Base-by-base conservation (phyloP, 176 grass and related monocot species). In the Melocanna baccifera region DNA sequence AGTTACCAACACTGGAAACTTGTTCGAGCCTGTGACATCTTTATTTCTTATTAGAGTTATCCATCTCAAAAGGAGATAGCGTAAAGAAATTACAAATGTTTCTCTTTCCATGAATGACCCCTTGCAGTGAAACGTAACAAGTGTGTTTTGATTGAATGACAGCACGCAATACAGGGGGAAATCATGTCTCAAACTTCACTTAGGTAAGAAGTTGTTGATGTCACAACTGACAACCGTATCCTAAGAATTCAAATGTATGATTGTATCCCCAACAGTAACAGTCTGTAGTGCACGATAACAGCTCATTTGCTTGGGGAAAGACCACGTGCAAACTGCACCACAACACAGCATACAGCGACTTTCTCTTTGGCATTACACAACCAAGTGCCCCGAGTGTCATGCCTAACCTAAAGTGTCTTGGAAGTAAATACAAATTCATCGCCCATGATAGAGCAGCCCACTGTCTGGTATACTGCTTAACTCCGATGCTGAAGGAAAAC, bases 141-240 rank as follows among this genome's bases (percentile, higher is more conserved):
- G 70, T 36, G 51, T 55, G 71, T 41, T 45, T 37, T 87, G 14
- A 76, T 69, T 76, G 25, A 48, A 15, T 8, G 47, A 18, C 39
- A 68, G 36, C 7, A 81, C 15, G 37, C 20, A 41, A 23, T 22
- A 41, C 16, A 30, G 20, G 2, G 79, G 9, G 50, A 73, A 50
- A 84, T 43, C 75, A 78, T 71, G 65, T 56, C 65, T 15, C 46
- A 43, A 36, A 71, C 47, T 69, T 39, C 32, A 52, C 9, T 80
- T 41, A 40, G 34, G 20, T 41, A 67, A 81, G 12, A 67, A 67
- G 64, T 28, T 11, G 22, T 8, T 7, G 5, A 77, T 45, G 42
- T 30, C 79, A 77, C 16, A 77, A 51, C 40, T 41, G 20, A 43
- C 42, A 51, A 26, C 40, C 9, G 45, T 19, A 25, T 11, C 36